Evolutionary conservation across 169 alveolate species (phyloP), one percentile per base, ranked within the genome.

Genomic region (Plasmodium ovale): DNA sequence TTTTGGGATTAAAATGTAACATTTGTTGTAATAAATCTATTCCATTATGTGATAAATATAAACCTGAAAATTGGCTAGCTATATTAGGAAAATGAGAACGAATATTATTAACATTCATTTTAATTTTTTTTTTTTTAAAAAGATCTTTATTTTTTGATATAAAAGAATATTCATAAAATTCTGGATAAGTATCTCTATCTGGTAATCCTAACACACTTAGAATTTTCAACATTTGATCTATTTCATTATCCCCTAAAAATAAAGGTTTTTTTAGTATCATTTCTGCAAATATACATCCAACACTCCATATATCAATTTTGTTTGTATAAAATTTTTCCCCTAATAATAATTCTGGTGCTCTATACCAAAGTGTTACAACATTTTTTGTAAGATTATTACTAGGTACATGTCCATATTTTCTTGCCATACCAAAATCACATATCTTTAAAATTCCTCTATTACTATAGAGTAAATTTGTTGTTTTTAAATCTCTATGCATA

Each of bases 311-410:
- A 92, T 98, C 99, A 0, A 98, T 98, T 33, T 99, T 97, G 62
- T 97, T 97, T 14, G 99, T 95, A 87, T 98, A 98, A 77, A 95
- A 92, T 73, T 95, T 95, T 74, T 96, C 95, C 0, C 99, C 99
- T 72, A 98, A 95, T 70, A 98, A 94, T 12, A 98, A 95, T 90
- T 98, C 99, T 33, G 99, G 99, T 14, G 99, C 98, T 49, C 99
- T 89, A 88, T 98, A 98, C 99, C 99, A 98, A 44, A 98, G 96
- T 16, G 99, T 97, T 14, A 98, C 98, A 7, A 98, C 98, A 67
- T 97, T 98, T 72, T 97, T 97, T 23, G 99, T 98, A 72, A 97
- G 94, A 53, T 98, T 96, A 23, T 89, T 72, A 54, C 87, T 93
- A 31, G 92, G 42, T 29, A 98, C 97, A 72, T 93, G 94, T 10